Evolutionary conservation across 1,284 basidiomycete species (phyloP).

Genomic region (Apiotrichum siamense): DNA sequence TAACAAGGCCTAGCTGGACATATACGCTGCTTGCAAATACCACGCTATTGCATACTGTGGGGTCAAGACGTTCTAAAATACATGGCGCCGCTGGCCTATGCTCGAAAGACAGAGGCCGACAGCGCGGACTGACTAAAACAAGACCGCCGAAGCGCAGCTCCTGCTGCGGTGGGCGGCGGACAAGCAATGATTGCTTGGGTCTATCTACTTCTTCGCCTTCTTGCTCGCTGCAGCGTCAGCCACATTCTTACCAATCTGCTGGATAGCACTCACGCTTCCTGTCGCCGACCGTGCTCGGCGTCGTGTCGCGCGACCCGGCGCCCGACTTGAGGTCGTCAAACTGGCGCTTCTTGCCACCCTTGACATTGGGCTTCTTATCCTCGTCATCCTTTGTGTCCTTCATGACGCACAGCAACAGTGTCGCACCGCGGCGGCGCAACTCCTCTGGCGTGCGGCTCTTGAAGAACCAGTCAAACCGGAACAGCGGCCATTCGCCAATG

Average conservation of each 20-base stretch:
- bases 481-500: conserved; percentile 91
- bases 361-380: conserved; percentile 50
- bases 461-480: conserved; percentile 98
- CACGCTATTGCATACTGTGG: too few relatives aligned
- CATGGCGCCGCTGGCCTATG: too few relatives aligned
- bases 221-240: too few relatives aligned
- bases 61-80: too few relatives aligned
- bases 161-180: too few relatives aligned
- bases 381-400: conserved; percentile 63
- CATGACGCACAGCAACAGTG: conserved; percentile 81
- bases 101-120: too few relatives aligned
- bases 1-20: too few relatives aligned
- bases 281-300: conserved; percentile 26
- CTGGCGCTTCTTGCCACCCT: conserved; percentile 47
- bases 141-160: too few relatives aligned
- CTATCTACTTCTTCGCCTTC: too few relatives aligned
- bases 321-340: conserved; percentile 47
- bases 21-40: too few relatives aligned
- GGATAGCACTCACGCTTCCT: conserved; percentile 17
- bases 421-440: conserved; percentile 81
- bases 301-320: conserved; percentile 36
- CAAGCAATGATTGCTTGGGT: too few relatives aligned
- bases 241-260: background rate
- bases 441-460: conserved; percentile 90
- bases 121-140: too few relatives aligned